A percentile compares a stretch with the other conserved stretches of the same genome.
phyloP scores from a whole-genome alignment of 2,329 filamentous ascomycete genomes.

The Diplodia intermedia region DNA sequence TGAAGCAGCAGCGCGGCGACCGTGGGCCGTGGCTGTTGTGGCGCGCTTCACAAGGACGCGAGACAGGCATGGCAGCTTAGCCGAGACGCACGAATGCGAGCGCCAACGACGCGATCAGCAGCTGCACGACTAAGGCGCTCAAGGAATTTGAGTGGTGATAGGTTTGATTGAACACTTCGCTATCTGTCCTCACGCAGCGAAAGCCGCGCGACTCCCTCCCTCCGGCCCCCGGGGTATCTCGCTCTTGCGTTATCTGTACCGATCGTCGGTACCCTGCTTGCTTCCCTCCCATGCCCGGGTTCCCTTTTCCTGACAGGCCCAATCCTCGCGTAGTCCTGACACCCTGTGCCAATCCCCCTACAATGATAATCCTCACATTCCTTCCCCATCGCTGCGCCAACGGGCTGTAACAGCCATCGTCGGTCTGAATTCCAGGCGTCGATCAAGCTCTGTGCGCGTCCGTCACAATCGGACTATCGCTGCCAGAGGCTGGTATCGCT shows the following conservation, averaged over 20 bases:
- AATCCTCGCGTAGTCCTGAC: background rate
- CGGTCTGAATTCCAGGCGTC: constrained; percentile 17
- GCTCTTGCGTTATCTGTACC: background rate
- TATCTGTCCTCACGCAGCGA: constrained; percentile 11
- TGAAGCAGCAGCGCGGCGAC: too few relatives aligned
- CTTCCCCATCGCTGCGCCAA: constrained; percentile 1
- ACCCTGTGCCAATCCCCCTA: constrained; percentile 20
- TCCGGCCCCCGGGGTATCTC: constrained; percentile 19
- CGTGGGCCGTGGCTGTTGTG: constrained; percentile 9
- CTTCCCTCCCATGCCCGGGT: background rate
- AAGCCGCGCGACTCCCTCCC: constrained; percentile 5
- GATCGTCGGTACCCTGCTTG: constrained; percentile 10
- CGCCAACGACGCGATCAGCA: background rate
- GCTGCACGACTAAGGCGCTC: constrained; percentile 7
- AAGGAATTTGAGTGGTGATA: constrained; percentile 8
- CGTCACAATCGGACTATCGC: background rate
- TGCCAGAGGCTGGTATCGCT: background rate
- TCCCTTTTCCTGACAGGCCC: background rate
- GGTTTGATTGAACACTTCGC: background rate
- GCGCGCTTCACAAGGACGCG: constrained; percentile 4
- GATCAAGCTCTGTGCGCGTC: constrained; percentile 9
- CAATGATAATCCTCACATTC: constrained; percentile 9
- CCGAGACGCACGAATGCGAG: background rate
- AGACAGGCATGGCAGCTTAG: background rate
- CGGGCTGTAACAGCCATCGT: constrained; percentile 5